Percentiles rank a stretch among this genome's conserved stretches.
phyloP scores from a whole-genome alignment of 257 asterid genomes.

The Jacaranda mimosifolia region DNA sequence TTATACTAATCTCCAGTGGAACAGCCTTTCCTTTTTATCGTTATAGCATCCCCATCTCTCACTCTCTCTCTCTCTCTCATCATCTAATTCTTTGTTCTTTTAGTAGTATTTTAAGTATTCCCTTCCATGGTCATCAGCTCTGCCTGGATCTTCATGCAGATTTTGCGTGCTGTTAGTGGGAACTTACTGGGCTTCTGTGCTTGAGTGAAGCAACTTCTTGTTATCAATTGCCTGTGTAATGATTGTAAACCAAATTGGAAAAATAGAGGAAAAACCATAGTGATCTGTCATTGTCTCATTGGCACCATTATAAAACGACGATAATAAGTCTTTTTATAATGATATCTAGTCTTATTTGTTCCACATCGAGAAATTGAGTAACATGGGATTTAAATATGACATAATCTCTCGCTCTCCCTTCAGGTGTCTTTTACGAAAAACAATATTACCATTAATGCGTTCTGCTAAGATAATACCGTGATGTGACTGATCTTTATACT shows the following conservation, averaged over 20 bases:
- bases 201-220: slow-evolving; percentile 25
- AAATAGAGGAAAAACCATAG: neutral
- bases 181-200: slow-evolving; percentile 28
- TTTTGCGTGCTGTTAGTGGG: slow-evolving; percentile 31
- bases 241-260: slow-evolving; percentile 34
- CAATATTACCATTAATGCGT: too few species aligned
- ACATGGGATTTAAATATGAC: too few species aligned
- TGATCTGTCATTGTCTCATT: too few species aligned
- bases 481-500: too few species aligned
- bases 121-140: slow-evolving; percentile 21
- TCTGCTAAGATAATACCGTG: too few species aligned
- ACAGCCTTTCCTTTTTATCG: slow-evolving; percentile 35
- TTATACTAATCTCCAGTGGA: slow-evolving; percentile 49
- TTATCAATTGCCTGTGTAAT: slow-evolving; percentile 11
- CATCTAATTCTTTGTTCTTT: slow-evolving; percentile 41
- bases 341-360: too few species aligned
- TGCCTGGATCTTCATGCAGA: slow-evolving; percentile 41
- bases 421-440: too few species aligned
- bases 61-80: slow-evolving; percentile 36
- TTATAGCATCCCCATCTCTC: slow-evolving; percentile 38
- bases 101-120: slow-evolving; percentile 4
- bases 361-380: too few species aligned
- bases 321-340: too few species aligned
- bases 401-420: too few species aligned
- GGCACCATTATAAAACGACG: too few species aligned